Conservation (phyloP, 2,329 filamentous ascomycete species). For the Alternaria ventricosa region DNA sequence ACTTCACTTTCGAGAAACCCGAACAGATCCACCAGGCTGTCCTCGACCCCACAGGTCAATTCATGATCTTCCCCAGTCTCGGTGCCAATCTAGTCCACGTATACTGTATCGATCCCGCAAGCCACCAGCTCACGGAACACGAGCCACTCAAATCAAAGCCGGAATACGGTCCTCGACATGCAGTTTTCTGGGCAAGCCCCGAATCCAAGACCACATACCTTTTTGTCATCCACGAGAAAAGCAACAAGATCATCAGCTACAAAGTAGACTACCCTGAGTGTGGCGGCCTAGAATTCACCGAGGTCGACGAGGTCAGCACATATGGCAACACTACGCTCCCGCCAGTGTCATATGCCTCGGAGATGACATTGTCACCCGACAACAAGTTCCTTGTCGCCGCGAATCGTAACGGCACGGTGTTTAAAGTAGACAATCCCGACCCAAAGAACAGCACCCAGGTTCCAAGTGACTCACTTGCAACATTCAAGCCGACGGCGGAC, state of each 20-base stretch:
- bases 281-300: slow-evolving; percentile 54
- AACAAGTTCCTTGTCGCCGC: slow-evolving; percentile 70
- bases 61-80: slow-evolving; percentile 69
- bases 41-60: slow-evolving; percentile 69
- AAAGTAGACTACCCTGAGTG: slow-evolving; percentile 58
- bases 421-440: slow-evolving; percentile 57
- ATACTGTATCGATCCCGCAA: slow-evolving; percentile 59
- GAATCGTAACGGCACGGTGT: slow-evolving; percentile 68
- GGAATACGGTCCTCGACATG: slow-evolving; percentile 71
- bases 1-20: slow-evolving; percentile 49
- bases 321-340: slow-evolving; percentile 37
- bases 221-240: slow-evolving; percentile 68
- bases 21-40: slow-evolving; percentile 69
- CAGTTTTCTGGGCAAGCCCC: slow-evolving; percentile 58
- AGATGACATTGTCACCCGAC: slow-evolving; percentile 63
- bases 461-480: slow-evolving; percentile 66
- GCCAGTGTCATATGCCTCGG: slow-evolving; percentile 55
- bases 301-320: slow-evolving; percentile 56
- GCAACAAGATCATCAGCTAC: slow-evolving; percentile 64
- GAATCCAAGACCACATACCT: slow-evolving; percentile 51
- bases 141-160: slow-evolving; percentile 54
- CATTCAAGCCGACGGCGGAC: slow-evolving; percentile 47
- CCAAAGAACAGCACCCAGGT: slow-evolving; percentile 44
- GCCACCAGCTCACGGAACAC: slow-evolving; percentile 53
- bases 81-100: slow-evolving; percentile 68